phyloP scores from a whole-genome alignment of 495 filamentous ascomycete species.

The Penicillium chermesinum region DNA sequence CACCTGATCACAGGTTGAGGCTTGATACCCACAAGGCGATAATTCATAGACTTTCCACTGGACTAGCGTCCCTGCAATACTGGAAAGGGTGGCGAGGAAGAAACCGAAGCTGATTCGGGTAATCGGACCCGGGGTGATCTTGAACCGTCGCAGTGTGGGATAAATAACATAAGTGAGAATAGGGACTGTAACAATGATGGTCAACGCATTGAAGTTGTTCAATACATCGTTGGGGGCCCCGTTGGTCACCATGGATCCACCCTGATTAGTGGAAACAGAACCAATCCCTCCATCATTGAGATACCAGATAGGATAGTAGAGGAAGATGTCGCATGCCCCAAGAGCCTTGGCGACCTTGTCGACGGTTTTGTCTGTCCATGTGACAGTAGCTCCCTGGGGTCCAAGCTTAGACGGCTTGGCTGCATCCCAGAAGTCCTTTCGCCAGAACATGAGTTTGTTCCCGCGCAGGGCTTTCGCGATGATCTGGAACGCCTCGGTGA shows the following conservation, averaged over 20 bases:
- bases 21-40: conserved; percentile 47
- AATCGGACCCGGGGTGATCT: conserved; percentile 58
- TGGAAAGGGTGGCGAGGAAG: conserved; percentile 48
- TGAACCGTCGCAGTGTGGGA: conserved; percentile 48
- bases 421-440: conserved; percentile 56
- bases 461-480: conserved; percentile 47
- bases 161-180: conserved; percentile 60
- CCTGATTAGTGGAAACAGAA: conserved; percentile 44
- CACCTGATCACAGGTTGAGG: conserved; percentile 39
- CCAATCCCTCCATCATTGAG: conserved; percentile 49
- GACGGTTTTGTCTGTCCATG: conserved; percentile 47
- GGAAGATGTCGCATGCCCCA: conserved; percentile 49
- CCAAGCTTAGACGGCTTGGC: conserved; percentile 58
- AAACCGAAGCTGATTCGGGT: conserved; percentile 65
- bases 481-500: conserved; percentile 52
- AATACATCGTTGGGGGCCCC: conserved; percentile 69
- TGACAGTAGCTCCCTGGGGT: conserved; percentile 37
- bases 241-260: conserved; percentile 58
- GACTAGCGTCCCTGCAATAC: conserved; percentile 56
- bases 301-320: conserved; percentile 49
- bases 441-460: conserved; percentile 53
- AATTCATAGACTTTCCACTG: conserved; percentile 60
- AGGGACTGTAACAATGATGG: conserved; percentile 60
- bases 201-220: conserved; percentile 63
- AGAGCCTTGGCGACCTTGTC: conserved; percentile 44